phyloP scores from a whole-genome alignment of 2,329 filamentous ascomycete species.

The Fusarium sp. region DNA sequence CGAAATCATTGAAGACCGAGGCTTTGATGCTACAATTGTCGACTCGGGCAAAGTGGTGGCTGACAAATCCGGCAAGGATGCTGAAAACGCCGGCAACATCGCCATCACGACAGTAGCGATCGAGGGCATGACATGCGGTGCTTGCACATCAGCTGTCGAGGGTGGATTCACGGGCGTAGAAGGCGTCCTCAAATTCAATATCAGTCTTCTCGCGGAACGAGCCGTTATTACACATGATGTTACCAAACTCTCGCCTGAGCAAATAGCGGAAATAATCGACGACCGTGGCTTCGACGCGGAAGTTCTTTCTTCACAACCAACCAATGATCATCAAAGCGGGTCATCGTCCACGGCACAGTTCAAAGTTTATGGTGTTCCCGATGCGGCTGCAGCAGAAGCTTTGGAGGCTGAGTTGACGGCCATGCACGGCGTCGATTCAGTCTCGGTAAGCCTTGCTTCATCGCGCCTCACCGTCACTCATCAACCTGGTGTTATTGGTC shows the following conservation, averaged over 20 bases:
- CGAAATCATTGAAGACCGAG: conserved; percentile 74
- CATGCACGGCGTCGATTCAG: conserved; percentile 78
- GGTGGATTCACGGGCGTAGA: conserved; percentile 80
- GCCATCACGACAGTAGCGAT: conserved; percentile 87
- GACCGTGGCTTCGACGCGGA: conserved; percentile 89
- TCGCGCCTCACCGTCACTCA: conserved; percentile 80
- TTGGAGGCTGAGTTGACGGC: conserved; percentile 75
- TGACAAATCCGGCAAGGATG: conserved; percentile 22
- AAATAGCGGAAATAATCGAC: conserved; percentile 85
- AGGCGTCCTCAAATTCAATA: conserved; percentile 89
- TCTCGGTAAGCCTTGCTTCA: conserved; percentile 76
- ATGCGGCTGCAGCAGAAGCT: conserved; percentile 74
- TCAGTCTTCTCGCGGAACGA: conserved; percentile 91
- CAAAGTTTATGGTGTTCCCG: conserved; percentile 83
- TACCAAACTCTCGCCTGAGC: conserved; percentile 72
- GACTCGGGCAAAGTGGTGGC: conserved; percentile 68
- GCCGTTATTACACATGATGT: conserved; percentile 88
- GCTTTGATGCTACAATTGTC: conserved; percentile 82
- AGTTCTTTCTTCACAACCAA: conserved; percentile 79
- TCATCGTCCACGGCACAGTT: conserved; percentile 74
- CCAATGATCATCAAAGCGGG: conserved; percentile 63
- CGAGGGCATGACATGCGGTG: conserved; percentile 97
- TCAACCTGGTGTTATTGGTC: conserved; percentile 75
- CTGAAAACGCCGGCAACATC: conserved; percentile 53
- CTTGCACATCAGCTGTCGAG: conserved; percentile 93